Evolutionary conservation across 2,329 filamentous ascomycete genomes (phyloP).

Genomic region (Corniculantispora saksenae): DNA sequence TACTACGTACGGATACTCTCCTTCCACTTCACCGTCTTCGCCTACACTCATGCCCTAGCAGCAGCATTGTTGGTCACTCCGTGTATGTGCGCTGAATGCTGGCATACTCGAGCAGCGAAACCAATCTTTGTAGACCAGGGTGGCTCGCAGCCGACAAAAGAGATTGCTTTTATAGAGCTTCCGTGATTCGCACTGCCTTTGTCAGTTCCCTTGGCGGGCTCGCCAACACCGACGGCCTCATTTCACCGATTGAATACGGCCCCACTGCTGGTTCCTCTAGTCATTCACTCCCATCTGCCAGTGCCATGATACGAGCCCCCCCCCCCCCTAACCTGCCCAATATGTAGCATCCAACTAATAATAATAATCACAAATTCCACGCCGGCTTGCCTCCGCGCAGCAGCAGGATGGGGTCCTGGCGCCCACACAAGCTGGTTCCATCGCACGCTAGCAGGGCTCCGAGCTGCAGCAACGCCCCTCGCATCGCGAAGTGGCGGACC

Average conservation of each 20-base stretch:
- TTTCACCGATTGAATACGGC: not conserved
- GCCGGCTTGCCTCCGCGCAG: not conserved
- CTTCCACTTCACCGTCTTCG: too few relatives aligned
- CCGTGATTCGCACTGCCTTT: not conserved
- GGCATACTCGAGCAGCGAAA: too few relatives aligned
- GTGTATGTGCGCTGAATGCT: too few relatives aligned
- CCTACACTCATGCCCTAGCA: too few relatives aligned
- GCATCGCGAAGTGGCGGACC: not conserved
- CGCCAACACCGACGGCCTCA: too few relatives aligned
- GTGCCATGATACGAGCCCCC: not conserved
- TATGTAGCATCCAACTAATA: not conserved
- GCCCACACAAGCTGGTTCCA: not conserved
- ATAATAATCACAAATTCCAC: too few relatives aligned
- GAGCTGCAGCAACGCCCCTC: not conserved
- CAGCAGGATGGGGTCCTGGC: not conserved
- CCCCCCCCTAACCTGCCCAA: too few relatives aligned
- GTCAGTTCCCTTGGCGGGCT: not conserved
- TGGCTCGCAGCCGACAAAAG: not conserved
- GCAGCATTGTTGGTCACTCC: too few relatives aligned
- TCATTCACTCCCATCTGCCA: not conserved
- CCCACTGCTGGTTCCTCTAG: not conserved
- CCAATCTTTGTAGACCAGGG: too few relatives aligned
- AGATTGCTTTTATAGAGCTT: not conserved
- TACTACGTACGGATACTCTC: too few relatives aligned
- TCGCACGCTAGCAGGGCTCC: not conserved